Evolutionary conservation across 768 basidiomycete genomes (phyloP).

Genomic region (Lactarius deliciosus): DNA sequence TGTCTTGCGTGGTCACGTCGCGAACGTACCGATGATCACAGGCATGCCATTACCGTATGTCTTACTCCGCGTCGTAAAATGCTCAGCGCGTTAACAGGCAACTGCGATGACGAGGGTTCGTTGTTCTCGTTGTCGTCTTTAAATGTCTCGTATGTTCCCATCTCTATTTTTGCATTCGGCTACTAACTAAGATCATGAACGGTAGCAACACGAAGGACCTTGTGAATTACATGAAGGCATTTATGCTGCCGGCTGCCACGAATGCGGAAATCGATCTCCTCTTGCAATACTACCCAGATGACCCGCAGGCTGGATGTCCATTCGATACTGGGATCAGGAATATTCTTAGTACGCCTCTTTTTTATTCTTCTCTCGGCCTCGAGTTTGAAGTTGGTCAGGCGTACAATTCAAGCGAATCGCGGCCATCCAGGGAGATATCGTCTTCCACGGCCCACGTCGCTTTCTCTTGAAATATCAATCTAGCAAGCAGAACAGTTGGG

Average conservation of each 20-base stretch:
- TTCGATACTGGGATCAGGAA: slow-evolving; percentile 29
- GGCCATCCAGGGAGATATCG: slow-evolving; percentile 26
- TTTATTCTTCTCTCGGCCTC: not conserved
- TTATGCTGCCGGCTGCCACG: slow-evolving; percentile 20
- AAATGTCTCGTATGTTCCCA: slow-evolving; percentile 22
- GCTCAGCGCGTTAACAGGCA: slow-evolving; percentile 12
- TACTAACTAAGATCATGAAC: not conserved
- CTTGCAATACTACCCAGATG: slow-evolving; percentile 30
- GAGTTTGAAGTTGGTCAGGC: slow-evolving; percentile 7
- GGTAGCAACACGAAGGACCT: slow-evolving; percentile 11
- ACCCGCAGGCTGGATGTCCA: slow-evolving; percentile 29
- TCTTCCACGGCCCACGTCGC: slow-evolving; percentile 23
- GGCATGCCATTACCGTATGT: slow-evolving; percentile 1
- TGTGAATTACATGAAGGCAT: slow-evolving; percentile 6
- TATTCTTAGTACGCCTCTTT: not conserved
- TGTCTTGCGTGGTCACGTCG: slow-evolving; percentile 28
- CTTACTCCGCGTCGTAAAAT: not conserved
- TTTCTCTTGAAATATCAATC: slow-evolving; percentile 17
- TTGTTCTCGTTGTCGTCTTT: slow-evolving; percentile 23
- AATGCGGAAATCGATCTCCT: slow-evolving; percentile 7
- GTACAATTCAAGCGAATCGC: slow-evolving; percentile 31
- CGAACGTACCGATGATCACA: slow-evolving; percentile 30
- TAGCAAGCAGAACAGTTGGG: slow-evolving; percentile 18
- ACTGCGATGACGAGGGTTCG: slow-evolving; percentile 28
- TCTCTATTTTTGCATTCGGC: not conserved